A percentile compares a stretch with the other conserved stretches of the same genome.
These are phyloP conservation scores for Graphilbum fragrans DNA, from an alignment of 2,329 filamentous ascomycete species.

Conservation along the genomic window DNA sequence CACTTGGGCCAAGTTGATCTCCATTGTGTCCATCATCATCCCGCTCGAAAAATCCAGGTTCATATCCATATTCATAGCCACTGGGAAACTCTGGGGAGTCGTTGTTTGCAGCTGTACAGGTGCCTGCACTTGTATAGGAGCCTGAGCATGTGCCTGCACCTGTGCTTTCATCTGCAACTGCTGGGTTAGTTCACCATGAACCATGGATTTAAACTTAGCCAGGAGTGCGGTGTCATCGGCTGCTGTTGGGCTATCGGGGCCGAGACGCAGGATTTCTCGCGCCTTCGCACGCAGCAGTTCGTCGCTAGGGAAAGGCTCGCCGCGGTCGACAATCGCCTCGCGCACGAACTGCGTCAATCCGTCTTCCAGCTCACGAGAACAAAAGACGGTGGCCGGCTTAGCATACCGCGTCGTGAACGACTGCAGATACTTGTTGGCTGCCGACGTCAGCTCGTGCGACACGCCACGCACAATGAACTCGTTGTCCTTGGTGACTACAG, in stretches of 20 bases:
- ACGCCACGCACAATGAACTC: no score
- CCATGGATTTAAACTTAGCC: constrained; percentile 36
- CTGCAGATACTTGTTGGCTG: constrained; percentile 36
- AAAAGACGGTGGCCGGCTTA: constrained; percentile 40
- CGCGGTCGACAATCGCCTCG: constrained; percentile 18
- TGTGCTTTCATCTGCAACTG: no score
- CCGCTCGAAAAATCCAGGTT: background rate
- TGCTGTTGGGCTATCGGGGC: constrained; percentile 28
- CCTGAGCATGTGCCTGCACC: constrained; percentile 10
- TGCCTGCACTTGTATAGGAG: background rate
- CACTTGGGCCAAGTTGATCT: background rate
- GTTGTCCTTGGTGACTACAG: no score
- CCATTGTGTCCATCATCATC: background rate
- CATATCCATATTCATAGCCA: no score
- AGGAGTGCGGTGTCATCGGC: constrained; percentile 42
- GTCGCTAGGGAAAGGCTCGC: constrained; percentile 34
- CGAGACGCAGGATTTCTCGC: constrained; percentile 30
- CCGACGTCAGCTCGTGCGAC: constrained; percentile 26
- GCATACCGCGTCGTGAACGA: constrained; percentile 29
- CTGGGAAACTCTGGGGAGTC: no score
- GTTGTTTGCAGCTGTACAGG: constrained; percentile 2
- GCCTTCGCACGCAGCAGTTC: constrained; percentile 32
- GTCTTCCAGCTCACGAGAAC: constrained; percentile 44
- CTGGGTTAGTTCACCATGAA: no score
- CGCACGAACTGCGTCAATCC: constrained; percentile 37